Conservation (phyloP, 1,284 basidiomycete genomes). For the Boletus sp. region DNA sequence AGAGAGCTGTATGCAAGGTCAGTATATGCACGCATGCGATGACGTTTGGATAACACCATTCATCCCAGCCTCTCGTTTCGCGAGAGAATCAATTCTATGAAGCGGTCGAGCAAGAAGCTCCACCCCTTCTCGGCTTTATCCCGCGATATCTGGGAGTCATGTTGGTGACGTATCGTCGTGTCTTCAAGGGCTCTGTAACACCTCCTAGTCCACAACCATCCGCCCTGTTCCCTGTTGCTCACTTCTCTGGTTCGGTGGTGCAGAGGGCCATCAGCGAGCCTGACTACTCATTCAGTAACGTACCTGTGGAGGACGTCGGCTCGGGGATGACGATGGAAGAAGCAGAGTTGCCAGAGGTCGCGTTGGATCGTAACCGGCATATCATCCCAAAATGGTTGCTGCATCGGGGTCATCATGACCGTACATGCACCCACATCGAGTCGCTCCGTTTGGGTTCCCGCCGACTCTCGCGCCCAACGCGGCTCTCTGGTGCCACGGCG, state of each 20-base stretch:
- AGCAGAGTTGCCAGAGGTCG: constrained; percentile 84
- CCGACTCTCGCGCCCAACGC: constrained; percentile 37
- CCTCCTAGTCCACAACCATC: constrained; percentile 21
- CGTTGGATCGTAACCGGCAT: constrained; percentile 89
- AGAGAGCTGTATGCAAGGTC: constrained; percentile 97
- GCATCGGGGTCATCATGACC: constrained; percentile 41
- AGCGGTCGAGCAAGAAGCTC: constrained; percentile 89
- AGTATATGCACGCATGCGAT: constrained; percentile 24
- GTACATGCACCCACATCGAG: constrained; percentile 51
- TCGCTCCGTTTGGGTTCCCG: constrained; percentile 30
- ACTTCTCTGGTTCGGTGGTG: constrained; percentile 29
- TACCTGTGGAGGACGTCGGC: constrained; percentile 16
- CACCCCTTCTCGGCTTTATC: constrained; percentile 87
- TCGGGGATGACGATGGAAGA: constrained; percentile 54
- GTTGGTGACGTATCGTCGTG: constrained; percentile 91
- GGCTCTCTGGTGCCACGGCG: constrained; percentile 48
- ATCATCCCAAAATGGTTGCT: constrained; percentile 95
- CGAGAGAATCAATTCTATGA: constrained; percentile 99
- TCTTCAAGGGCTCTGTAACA: constrained; percentile 44
- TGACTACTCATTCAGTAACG: constrained; percentile 2
- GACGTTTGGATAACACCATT: constrained; percentile 18
- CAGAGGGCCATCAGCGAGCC: constrained; percentile 39
- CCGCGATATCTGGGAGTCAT: constrained; percentile 97
- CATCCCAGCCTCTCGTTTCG: constrained; percentile 81
- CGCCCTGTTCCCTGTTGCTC: constrained; percentile 17